phyloP scores from a whole-genome alignment of 805 yeast genomes.

The Clavispora carvajalis region DNA sequence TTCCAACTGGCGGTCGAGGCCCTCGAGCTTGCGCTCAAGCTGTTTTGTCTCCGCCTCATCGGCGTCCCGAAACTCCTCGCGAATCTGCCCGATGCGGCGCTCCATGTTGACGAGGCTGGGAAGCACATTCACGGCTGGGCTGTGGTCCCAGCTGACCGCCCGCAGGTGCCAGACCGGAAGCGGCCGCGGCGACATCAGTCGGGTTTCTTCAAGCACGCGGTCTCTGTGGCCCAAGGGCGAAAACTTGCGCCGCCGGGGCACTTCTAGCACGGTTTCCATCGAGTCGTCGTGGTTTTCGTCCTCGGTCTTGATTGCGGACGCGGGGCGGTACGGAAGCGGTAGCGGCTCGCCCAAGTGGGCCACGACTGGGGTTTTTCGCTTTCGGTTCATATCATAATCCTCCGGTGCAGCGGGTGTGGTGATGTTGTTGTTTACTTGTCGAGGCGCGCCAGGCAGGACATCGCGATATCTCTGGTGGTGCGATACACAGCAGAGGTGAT shows the following conservation, averaged over 20 bases:
- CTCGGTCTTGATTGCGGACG: constrained; percentile 5
- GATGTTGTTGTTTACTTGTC: background rate
- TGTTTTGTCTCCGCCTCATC: constrained; percentile 5
- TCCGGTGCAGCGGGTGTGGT: background rate
- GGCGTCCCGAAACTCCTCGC: constrained; percentile 3
- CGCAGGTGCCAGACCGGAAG: constrained; percentile 10
- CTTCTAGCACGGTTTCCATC: background rate
- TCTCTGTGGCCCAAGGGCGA: background rate
- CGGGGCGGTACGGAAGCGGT: constrained; percentile 28
- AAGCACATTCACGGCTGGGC: no score
- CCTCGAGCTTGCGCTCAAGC: constrained; percentile 2
- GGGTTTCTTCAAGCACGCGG: background rate
- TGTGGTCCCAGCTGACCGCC: constrained; percentile 1
- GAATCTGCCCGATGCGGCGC: constrained; percentile 6
- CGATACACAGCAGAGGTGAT: no score
- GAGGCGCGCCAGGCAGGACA: no score
- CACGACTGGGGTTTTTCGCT: constrained; percentile 10
- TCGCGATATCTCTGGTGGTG: no score
- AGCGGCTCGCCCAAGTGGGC: constrained; percentile 31
- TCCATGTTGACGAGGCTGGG: constrained; percentile 4
- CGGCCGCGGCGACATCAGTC: constrained; percentile 1
- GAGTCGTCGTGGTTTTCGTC: constrained; percentile 3
- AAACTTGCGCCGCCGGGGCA: background rate
- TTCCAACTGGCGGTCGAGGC: constrained; percentile 5
- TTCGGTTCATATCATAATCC: constrained; percentile 15